Percentiles rank a stretch among this genome's conserved stretches.
Evolutionary conservation across 2,329 filamentous ascomycete genomes (phyloP).

Genomic region (Fusarium sp.): DNA sequence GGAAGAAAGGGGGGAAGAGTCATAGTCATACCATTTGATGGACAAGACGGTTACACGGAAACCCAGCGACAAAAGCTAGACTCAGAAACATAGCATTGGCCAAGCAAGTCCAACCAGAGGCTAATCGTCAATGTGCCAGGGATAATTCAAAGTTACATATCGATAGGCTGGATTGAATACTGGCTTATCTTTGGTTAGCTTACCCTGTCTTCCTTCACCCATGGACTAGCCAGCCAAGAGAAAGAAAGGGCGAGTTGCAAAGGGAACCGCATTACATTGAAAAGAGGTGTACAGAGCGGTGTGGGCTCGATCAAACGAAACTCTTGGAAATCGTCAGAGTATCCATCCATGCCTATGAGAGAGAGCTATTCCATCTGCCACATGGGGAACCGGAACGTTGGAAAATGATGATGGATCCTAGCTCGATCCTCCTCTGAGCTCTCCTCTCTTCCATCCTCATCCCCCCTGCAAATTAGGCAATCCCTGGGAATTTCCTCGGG

Average conservation of each 20-base stretch:
- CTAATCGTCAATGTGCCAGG: slow-evolving; percentile 29
- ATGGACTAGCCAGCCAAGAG: slow-evolving; percentile 15
- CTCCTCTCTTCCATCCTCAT: slow-evolving; percentile 15
- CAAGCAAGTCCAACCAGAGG: slow-evolving; percentile 27
- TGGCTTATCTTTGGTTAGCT: slow-evolving; percentile 29
- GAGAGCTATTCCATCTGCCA: neutral
- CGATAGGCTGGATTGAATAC: slow-evolving; percentile 11
- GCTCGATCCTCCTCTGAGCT: slow-evolving; percentile 8
- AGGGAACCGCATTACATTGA: slow-evolving; percentile 9
- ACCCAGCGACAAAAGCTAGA: slow-evolving; percentile 9
- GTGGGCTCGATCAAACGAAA: slow-evolving; percentile 14
- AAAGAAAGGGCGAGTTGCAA: slow-evolving; percentile 23
- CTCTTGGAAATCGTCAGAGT: slow-evolving; percentile 6
- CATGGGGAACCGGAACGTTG: slow-evolving; percentile 19
- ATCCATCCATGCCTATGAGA: slow-evolving; percentile 6
- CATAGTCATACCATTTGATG: slow-evolving; percentile 33
- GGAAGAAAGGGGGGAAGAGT: slow-evolving; percentile 29
- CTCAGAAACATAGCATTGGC: slow-evolving; percentile 21
- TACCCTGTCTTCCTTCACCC: slow-evolving; percentile 26
- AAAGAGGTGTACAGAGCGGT: slow-evolving; percentile 24
- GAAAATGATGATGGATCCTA: slow-evolving; percentile 34
- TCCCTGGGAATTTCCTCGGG: neutral
- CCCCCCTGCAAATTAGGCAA: slow-evolving; percentile 25
- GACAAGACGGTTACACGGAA: slow-evolving; percentile 29
- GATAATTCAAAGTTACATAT: slow-evolving; percentile 13